Evolutionary conservation across 2,329 filamentous ascomycete species (phyloP).

Genomic region (Fusarium sarcochroum): DNA sequence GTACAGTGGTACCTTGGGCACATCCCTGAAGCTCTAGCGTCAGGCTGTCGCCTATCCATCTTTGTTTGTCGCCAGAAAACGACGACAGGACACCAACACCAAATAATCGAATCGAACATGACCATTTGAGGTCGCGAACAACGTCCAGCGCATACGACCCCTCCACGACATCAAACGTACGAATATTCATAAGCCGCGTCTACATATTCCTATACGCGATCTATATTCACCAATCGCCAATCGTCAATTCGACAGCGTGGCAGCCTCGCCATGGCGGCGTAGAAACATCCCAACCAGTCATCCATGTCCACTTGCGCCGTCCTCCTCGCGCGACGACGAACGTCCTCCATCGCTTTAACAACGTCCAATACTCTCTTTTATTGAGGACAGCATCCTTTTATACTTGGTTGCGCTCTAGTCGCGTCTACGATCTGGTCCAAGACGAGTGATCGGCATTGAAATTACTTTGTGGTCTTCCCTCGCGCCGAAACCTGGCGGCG

Average conservation of each 20-base stretch:
- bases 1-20: conserved; percentile 27
- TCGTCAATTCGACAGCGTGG: conserved; percentile 45
- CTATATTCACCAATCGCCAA: conserved; percentile 40
- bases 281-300: conserved; percentile 46
- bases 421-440: conserved; percentile 42
- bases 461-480: conserved; percentile 41
- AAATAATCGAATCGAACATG: conserved; percentile 36
- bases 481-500: conserved; percentile 34
- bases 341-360: conserved; percentile 34
- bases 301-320: conserved; percentile 50
- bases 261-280: conserved; percentile 51
- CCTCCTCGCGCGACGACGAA: conserved; percentile 46
- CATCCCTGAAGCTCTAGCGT: conserved; percentile 43
- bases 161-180: conserved; percentile 16
- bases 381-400: conserved; percentile 15
- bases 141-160: conserved; percentile 31
- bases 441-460: conserved; percentile 36
- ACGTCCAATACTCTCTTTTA: conserved; percentile 4
- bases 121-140: conserved; percentile 33
- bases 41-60: conserved; percentile 42
- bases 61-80: conserved; percentile 46
- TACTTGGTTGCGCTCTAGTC: conserved; percentile 30
- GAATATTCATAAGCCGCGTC: conserved; percentile 12
- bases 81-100: conserved; percentile 42
- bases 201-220: conserved; percentile 22